These are phyloP conservation scores for Candida michaelii DNA, from an alignment of 805 yeast species.

Conservation along the genomic window DNA sequence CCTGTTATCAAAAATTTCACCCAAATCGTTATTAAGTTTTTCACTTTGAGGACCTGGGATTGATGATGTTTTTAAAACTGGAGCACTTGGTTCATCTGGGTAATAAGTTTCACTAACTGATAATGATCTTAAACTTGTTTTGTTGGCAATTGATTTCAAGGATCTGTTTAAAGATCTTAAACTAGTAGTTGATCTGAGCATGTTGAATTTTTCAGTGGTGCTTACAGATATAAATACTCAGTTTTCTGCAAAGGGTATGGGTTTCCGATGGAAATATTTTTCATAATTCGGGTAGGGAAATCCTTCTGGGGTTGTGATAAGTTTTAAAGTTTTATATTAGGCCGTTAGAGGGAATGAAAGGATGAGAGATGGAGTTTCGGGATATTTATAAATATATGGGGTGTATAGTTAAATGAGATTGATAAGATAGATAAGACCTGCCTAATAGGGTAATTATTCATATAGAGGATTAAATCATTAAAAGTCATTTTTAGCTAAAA, in stretches of 20 bases:
- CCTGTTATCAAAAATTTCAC: slow-evolving; percentile 39
- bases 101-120: slow-evolving; percentile 22
- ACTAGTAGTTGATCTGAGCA: slow-evolving; percentile 1
- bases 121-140: neutral
- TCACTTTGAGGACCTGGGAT: slow-evolving; percentile 41
- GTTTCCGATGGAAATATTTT: slow-evolving; percentile 5
- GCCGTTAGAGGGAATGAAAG: too few species aligned
- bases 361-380: too few species aligned
- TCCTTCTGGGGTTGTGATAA: too few species aligned
- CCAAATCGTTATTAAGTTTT: slow-evolving; percentile 33
- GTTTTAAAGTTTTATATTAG: too few species aligned
- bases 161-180: neutral
- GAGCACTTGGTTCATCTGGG: slow-evolving; percentile 38
- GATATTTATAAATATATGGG: too few species aligned
- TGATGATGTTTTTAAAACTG: slow-evolving; percentile 26
- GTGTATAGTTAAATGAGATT: too few species aligned
- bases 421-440: too few species aligned
- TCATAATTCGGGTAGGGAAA: neutral
- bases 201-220: neutral
- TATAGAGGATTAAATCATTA: too few species aligned
- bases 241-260: slow-evolving; percentile 7
- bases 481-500: too few species aligned
- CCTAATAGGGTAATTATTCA: too few species aligned
- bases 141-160: neutral
- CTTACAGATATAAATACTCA: neutral